Evolutionary conservation across 164 flowering plant genomes (phyloP).

Genomic region (Vitis labrusca): DNA sequence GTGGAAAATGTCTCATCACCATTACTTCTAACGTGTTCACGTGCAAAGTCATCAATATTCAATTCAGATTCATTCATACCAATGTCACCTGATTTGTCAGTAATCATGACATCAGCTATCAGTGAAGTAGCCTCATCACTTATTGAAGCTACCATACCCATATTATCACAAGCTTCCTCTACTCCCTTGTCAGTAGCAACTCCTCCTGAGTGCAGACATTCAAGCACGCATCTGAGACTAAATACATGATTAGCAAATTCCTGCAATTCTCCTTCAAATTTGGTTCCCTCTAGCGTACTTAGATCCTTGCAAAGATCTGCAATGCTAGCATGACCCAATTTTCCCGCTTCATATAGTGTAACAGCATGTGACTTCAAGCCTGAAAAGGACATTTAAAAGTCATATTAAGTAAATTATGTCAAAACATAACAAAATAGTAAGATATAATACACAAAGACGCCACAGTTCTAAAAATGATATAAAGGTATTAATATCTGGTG

Average conservation of each 20-base stretch:
- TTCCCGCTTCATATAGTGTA: slow-evolving; percentile 94
- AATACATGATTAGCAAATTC: slow-evolving; percentile 98
- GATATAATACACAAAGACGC: too few species aligned
- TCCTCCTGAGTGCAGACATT: slow-evolving; percentile 90
- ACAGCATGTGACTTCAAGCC: slow-evolving; percentile 99
- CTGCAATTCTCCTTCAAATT: slow-evolving; percentile 97
- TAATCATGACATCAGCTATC: slow-evolving; percentile 21
- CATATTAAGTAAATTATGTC: background rate
- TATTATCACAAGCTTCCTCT: slow-evolving; percentile 34
- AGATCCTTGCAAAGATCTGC: slow-evolving; percentile 94
- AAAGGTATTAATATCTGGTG: too few species aligned
- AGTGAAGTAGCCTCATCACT: slow-evolving; percentile 34
- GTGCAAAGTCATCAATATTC: slow-evolving; percentile 19
- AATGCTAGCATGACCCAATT: slow-evolving; percentile 88
- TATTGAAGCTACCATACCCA: slow-evolving; percentile 20
- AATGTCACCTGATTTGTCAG: slow-evolving; percentile 21
- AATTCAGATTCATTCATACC: slow-evolving; percentile 20
- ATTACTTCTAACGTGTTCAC: slow-evolving; percentile 27
- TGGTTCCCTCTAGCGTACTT: slow-evolving; percentile 81
- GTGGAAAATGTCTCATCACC: slow-evolving; percentile 23
- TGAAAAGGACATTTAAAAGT: slow-evolving; percentile 28
- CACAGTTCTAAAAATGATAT: too few species aligned
- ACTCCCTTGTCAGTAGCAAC: slow-evolving; percentile 36
- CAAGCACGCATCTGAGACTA: slow-evolving; percentile 82
- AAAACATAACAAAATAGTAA: background rate